Evolutionary conservation across 2,329 filamentous ascomycete genomes (phyloP).

Genomic region (Trichophyton verrucosum): DNA sequence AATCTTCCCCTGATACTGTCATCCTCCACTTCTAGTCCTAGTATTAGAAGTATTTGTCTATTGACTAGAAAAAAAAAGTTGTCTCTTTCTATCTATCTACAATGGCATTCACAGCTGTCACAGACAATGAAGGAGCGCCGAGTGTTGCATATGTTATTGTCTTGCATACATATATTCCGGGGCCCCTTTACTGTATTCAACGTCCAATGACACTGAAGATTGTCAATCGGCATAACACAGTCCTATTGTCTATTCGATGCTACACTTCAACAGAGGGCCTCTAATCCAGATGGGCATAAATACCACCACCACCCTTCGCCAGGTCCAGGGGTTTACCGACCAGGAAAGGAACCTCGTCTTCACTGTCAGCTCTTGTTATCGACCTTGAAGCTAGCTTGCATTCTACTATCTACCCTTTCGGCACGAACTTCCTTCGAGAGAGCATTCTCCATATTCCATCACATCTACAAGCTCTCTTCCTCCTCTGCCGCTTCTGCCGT

Average conservation of each 20-base stretch:
- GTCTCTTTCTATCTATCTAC: background rate
- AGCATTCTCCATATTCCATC: background rate
- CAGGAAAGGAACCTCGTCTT: background rate
- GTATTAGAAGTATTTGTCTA: background rate
- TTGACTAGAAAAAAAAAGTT: background rate
- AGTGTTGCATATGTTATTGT: slow-evolving; percentile 3
- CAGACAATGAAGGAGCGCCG: slow-evolving; percentile 3
- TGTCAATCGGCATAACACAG: background rate
- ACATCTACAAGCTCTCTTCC: background rate
- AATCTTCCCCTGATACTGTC: background rate
- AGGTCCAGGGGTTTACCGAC: background rate
- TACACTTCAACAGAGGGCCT: background rate
- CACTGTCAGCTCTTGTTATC: background rate
- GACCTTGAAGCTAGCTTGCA: background rate
- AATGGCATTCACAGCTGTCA: slow-evolving; percentile 7
- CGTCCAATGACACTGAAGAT: background rate
- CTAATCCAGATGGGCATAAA: background rate
- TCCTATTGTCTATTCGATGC: background rate
- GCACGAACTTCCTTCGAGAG: background rate
- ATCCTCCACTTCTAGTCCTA: background rate
- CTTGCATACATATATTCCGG: slow-evolving; percentile 1
- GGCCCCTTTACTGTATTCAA: background rate
- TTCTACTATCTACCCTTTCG: background rate
- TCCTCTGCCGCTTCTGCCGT: too few species aligned
- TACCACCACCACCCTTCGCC: background rate